A percentile compares a stretch with the other conserved stretches of the same genome.
Conservation (phyloP, 2,329 filamentous ascomycete species). For the Colletotrichum paranaense region DNA sequence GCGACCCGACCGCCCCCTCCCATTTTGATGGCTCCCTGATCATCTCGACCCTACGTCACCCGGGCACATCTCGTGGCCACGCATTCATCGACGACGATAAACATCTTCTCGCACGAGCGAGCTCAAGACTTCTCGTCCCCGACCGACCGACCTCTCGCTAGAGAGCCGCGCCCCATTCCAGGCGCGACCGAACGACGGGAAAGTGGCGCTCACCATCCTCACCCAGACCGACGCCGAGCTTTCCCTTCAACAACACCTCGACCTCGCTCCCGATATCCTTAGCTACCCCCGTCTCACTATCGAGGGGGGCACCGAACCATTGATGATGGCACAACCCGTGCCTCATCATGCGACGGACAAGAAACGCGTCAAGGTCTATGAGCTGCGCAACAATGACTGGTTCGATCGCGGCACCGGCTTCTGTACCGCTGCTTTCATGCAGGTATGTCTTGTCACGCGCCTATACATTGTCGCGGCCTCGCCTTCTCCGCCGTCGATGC, state of each 20-base stretch:
- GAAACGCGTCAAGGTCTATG: slow-evolving; percentile 97
- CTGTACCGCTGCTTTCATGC: slow-evolving; percentile 81
- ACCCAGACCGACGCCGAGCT: slow-evolving; percentile 66
- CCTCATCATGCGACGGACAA: slow-evolving; percentile 75
- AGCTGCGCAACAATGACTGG: slow-evolving; percentile 99
- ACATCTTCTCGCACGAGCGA: slow-evolving; percentile 12
- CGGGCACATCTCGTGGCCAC: slow-evolving; percentile 33
- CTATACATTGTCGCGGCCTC: slow-evolving; percentile 19
- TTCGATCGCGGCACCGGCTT: slow-evolving; percentile 97
- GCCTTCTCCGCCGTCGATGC: neutral
- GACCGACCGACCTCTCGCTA: slow-evolving; percentile 32
- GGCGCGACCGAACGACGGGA: slow-evolving; percentile 41
- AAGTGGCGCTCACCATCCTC: slow-evolving; percentile 68
- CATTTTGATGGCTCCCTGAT: slow-evolving; percentile 38
- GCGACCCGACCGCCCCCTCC: slow-evolving; percentile 35
- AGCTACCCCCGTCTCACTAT: slow-evolving; percentile 57
- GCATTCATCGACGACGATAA: slow-evolving; percentile 16
- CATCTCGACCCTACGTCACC: slow-evolving; percentile 34
- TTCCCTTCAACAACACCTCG: slow-evolving; percentile 70
- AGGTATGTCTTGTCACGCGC: slow-evolving; percentile 64
- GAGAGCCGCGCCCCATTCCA: slow-evolving; percentile 34
- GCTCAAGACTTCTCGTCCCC: slow-evolving; percentile 23
- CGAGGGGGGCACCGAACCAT: slow-evolving; percentile 68
- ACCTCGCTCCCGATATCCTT: slow-evolving; percentile 64
- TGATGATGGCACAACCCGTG: slow-evolving; percentile 79